Conservation (phyloP, 805 yeast species). For the Monosporozyma servazzii region DNA sequence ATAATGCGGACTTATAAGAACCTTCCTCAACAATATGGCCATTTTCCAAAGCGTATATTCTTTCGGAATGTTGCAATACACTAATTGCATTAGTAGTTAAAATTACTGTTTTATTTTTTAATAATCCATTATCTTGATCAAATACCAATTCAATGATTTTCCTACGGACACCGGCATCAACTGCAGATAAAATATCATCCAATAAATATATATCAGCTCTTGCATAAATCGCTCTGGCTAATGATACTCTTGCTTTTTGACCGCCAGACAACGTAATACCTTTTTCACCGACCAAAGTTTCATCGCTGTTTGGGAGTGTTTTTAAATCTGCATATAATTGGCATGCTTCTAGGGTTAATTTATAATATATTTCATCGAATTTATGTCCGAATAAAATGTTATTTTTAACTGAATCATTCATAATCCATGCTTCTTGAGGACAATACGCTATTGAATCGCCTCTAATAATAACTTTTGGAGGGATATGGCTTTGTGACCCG, state of each 20-base stretch:
- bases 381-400: slow-evolving; percentile 44
- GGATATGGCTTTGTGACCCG: slow-evolving; percentile 15
- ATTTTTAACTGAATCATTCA: slow-evolving; percentile 42
- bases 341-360: slow-evolving; percentile 40
- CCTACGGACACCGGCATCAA: slow-evolving; percentile 61
- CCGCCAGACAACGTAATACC: slow-evolving; percentile 57
- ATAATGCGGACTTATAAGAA: slow-evolving; percentile 35
- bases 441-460: slow-evolving; percentile 44
- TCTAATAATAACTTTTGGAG: slow-evolving; percentile 24
- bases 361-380: slow-evolving; percentile 35
- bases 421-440: slow-evolving; percentile 50
- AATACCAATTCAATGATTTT: slow-evolving; percentile 44
- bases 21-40: slow-evolving; percentile 52
- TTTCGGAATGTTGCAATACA: slow-evolving; percentile 48
- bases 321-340: slow-evolving; percentile 40
- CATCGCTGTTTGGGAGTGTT: slow-evolving; percentile 44
- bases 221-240: slow-evolving; percentile 63
- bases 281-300: slow-evolving; percentile 49
- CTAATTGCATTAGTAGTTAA: slow-evolving; percentile 51
- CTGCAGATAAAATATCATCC: slow-evolving; percentile 64
- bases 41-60: slow-evolving; percentile 48
- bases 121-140: slow-evolving; percentile 35
- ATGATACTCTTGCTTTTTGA: slow-evolving; percentile 52
- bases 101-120: slow-evolving; percentile 44
- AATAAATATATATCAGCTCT: slow-evolving; percentile 48